Percentiles rank a stretch among this genome's conserved stretches.
These are phyloP conservation scores for Posidonia oceanica DNA, from an alignment of 116 monocot species.

Conservation along the genomic window DNA sequence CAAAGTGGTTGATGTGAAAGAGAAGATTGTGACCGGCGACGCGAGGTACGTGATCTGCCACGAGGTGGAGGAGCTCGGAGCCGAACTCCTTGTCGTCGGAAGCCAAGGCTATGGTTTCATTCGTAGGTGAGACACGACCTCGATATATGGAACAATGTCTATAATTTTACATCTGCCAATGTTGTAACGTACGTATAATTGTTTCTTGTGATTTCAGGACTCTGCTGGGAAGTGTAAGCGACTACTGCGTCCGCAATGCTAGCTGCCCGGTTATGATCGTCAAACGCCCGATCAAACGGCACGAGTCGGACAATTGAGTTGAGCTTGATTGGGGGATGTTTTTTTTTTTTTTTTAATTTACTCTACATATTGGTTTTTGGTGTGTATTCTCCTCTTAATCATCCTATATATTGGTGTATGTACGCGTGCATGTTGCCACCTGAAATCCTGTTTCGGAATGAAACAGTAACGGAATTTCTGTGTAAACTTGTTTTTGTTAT, in stretches of 20 bases:
- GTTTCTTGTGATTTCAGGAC: slow-evolving; percentile 17
- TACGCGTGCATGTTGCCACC: too few species aligned
- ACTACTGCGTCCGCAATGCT: slow-evolving; percentile 22
- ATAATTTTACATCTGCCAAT: neutral
- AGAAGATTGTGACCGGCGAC: slow-evolving; percentile 19
- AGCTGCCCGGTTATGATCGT: slow-evolving; percentile 28
- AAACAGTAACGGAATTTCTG: too few species aligned
- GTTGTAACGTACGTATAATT: neutral
- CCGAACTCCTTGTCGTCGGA: slow-evolving; percentile 49
- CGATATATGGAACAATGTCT: neutral
- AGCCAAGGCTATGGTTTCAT: slow-evolving; percentile 58
- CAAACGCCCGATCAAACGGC: slow-evolving; percentile 6
- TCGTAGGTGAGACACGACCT: slow-evolving; percentile 22
- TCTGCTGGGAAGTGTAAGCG: slow-evolving; percentile 27
- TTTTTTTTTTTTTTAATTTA: too few species aligned
- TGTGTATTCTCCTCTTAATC: too few species aligned
- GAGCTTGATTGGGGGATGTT: too few species aligned
- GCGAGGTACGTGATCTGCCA: slow-evolving; percentile 38
- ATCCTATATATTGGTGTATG: too few species aligned
- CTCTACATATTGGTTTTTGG: too few species aligned
- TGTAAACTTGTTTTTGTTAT: too few species aligned
- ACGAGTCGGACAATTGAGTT: neutral
- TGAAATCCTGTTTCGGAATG: too few species aligned
- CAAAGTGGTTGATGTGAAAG: slow-evolving; percentile 5
- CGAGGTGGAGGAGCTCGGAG: slow-evolving; percentile 27